A percentile compares a stretch with the other conserved stretches of the same genome.
Conservation (phyloP, 768 basidiomycete species). For the Hygrophoropsis aurantiaca region DNA sequence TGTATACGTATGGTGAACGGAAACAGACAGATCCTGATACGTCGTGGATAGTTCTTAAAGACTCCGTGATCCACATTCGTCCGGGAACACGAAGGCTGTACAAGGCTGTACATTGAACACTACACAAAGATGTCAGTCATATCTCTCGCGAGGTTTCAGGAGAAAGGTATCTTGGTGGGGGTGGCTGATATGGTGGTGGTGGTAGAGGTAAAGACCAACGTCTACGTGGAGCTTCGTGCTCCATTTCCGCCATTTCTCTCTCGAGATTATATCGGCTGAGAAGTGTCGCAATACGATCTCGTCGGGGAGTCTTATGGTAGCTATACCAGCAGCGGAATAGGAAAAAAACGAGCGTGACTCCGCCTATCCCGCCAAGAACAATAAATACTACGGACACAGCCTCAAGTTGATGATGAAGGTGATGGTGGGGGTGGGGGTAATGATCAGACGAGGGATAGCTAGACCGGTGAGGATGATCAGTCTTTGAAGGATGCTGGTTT, state of each 20-base stretch:
- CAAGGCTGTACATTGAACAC: no score
- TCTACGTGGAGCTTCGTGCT: conserved; percentile 34
- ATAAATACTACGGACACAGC: conserved; percentile 44
- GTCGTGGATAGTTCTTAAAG: no score
- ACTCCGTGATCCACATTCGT: no score
- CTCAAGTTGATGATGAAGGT: conserved; percentile 9
- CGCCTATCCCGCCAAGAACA: conserved; percentile 43
- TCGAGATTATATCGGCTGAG: conserved; percentile 47
- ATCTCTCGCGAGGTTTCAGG: conserved; percentile 9
- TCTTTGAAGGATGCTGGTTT: conserved; percentile 1
- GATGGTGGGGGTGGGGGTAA: conserved; percentile 2
- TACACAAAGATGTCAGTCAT: no score
- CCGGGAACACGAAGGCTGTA: no score
- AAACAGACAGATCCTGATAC: no score
- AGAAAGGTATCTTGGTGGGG: conserved; percentile 46
- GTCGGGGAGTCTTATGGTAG: conserved; percentile 44
- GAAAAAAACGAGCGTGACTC: conserved; percentile 29
- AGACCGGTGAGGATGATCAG: conserved; percentile 3
- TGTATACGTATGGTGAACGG: no score
- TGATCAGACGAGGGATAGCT: not conserved
- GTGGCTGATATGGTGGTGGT: conserved; percentile 53
- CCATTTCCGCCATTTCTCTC: conserved; percentile 49
- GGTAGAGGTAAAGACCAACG: conserved; percentile 37
- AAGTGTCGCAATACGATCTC: conserved; percentile 43
- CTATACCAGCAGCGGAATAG: conserved; percentile 38